Base-by-base conservation (phyloP, 768 basidiomycete species). In the Coprinopsis marcescibilis region DNA sequence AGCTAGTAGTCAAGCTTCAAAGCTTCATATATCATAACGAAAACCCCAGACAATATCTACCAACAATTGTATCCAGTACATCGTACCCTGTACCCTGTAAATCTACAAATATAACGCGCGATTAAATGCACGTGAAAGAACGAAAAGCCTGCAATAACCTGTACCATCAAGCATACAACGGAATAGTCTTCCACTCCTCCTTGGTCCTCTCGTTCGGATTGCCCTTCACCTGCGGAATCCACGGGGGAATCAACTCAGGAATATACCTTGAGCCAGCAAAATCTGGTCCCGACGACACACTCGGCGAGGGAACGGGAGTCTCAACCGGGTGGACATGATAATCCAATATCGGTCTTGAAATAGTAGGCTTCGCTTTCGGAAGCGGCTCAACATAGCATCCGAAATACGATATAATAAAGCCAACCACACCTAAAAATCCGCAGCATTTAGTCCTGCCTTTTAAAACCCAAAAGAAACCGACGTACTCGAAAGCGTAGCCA, bases 361-460 rank as follows among this genome's bases (percentile, higher is more conserved):
- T 40, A 14, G 29, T 32, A 13, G 38, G 43, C 23, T 45, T 41
- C 14, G 37, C 19, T 34, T 37, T 45, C 17, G 37, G 32, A 26
- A 30, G 29, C 15, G 45, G 36, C 47, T 44, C 45, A 23, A 26
- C 8, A 25, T 46, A 30, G 35, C 38, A 45, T 12, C 37, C 38
- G 17, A 45, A 39, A 13, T 37, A 49, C 3, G 49, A 42, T 17
- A 50, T 26, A 25, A 40, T 13, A 15, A 51, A 36, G 13, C 53
- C 50, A 13, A 27, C 15, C 19, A 49, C 19, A 4, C 45, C 50
- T 54, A 29, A 24, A 15, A 20, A 11, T 24, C 15, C 30, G 26
- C 21, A 17, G 11, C 10, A 29, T 30, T 7, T 30, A 27, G 24
- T 37, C 6, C 45, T 14, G 14, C 6, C n/a, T 26, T 23, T 49